phyloP scores from a whole-genome alignment of 805 yeast species.

The Yarrowia sp. region DNA sequence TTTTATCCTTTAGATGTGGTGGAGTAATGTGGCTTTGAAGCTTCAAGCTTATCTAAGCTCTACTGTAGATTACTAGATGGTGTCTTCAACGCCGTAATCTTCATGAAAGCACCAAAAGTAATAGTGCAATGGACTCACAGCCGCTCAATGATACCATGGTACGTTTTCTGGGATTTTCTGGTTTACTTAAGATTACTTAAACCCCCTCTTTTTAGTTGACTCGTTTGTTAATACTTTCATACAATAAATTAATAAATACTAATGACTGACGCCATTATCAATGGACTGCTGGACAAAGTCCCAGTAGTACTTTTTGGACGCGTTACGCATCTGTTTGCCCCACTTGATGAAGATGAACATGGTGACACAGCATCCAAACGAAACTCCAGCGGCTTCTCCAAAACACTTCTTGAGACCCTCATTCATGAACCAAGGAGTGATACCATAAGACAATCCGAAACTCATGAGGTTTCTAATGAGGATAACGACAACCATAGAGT shows the following conservation, averaged over 20 bases:
- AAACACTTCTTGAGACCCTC: conserved; percentile 49
- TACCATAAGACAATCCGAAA: conserved; percentile 51
- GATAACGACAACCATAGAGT: conserved; percentile 49
- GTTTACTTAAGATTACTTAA: too few species aligned
- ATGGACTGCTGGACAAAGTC: conserved; percentile 9
- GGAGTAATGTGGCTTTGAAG: too few species aligned
- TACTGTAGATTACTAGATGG: too few species aligned
- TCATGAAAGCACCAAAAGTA: too few species aligned
- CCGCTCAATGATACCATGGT: too few species aligned
- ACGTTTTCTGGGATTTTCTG: too few species aligned
- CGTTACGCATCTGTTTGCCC: conserved; percentile 43
- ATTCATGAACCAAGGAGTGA: conserved; percentile 50
- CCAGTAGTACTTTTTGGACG: conserved; percentile 3
- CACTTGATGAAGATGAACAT: conserved; percentile 32
- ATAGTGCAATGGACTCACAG: too few species aligned
- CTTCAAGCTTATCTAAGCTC: too few species aligned
- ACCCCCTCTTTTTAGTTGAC: too few species aligned
- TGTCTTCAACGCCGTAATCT: too few species aligned
- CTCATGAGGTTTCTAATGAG: conserved; percentile 50
- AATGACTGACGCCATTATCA: neutral
- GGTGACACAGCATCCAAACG: conserved; percentile 12
- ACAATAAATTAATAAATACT: neutral
- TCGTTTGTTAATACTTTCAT: neutral
- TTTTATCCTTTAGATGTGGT: too few species aligned
- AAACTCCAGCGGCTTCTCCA: conserved; percentile 19